Evolutionary conservation across 352 stramenopile genomes (phyloP).

Genomic region (Phytophthora fragariaefolia): DNA sequence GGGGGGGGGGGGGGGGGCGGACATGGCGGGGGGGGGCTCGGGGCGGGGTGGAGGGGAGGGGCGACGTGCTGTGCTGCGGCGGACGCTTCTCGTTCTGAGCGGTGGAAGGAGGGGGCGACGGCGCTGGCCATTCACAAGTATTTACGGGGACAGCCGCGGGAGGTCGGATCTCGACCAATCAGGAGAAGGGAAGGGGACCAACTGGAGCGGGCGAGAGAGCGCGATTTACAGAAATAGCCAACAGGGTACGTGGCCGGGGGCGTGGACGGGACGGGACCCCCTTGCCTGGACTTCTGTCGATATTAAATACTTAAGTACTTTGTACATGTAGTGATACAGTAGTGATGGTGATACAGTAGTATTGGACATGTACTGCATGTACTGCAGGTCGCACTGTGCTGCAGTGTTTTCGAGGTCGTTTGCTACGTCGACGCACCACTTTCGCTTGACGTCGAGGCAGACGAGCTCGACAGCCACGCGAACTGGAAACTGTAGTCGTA

Average conservation of each 20-base stretch:
- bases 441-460: not conserved
- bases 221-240: not conserved
- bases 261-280: too few species aligned
- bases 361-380: too few species aligned
- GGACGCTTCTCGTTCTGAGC: constrained; percentile 10
- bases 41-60: not conserved
- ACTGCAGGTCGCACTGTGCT: too few species aligned
- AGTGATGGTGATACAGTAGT: too few species aligned
- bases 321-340: too few species aligned
- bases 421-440: not conserved
- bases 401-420: too few species aligned
- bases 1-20: not conserved
- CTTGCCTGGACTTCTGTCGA: too few species aligned
- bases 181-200: not conserved
- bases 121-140: constrained; percentile 17
- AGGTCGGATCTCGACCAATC: not conserved
- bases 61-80: not conserved
- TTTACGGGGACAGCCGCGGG: not conserved
- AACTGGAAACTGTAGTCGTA: constrained; percentile 50
- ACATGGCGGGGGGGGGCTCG: not conserved
- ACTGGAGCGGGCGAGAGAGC: not conserved
- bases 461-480: constrained; percentile 25
- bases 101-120: not conserved
- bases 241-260: not conserved
- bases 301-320: too few species aligned